Base-by-base conservation (phyloP, 2,329 filamentous ascomycete genomes). In the Colletotrichum sp. region DNA sequence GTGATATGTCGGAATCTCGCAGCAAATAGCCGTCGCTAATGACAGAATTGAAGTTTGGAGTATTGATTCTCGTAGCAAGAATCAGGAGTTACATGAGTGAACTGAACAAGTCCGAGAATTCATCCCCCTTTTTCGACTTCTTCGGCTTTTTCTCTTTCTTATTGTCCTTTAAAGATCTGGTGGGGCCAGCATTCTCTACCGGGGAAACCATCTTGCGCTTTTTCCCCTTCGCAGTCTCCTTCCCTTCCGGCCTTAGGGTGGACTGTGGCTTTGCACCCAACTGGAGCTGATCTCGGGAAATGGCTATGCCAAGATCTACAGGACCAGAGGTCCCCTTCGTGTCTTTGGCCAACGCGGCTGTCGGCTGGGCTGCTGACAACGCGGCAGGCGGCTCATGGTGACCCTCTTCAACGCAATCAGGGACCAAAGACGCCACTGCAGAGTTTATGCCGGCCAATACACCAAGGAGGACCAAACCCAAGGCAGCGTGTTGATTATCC, bases 71-170 rank as follows among this genome's bases (percentile, higher is more conserved):
- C 13, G 18, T n/a, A 59, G 28, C 9, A 30, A 24, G 44, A n/a
- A 21, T 16, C 57, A 21, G 39, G 15, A 21, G 52, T 85, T 77
- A 90, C 57, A 90, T 79, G 12, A 95, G 83, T 12, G 90, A 90
- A 68, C 88, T 89, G 81, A 97, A 97, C 28, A 96, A 84, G 81
- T 93, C 92, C 77, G 96, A 94, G 71, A 96, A 94, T 57, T 91
- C 93, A 81, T 96, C 92, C 8, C 87, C 87, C 49, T 87, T 90
- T 78, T 87, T 90, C 72, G 44, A 16, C n/a, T 52, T 76, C 39
- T 68, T 68, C 8, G 78, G 75, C 79, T 87, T 88, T 78, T 83
- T 83, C 68, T 59, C 66, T 52, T 55, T 59, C 79, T 87, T 88
- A 78, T 83, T 83, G 39, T 49, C 39, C 64, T 62, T 64, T 55